A percentile compares a stretch with the other conserved stretches of the same genome.
These are phyloP conservation scores for Candida sp. DNA, from an alignment of 1,139 yeast genomes.

Conservation along the genomic window DNA sequence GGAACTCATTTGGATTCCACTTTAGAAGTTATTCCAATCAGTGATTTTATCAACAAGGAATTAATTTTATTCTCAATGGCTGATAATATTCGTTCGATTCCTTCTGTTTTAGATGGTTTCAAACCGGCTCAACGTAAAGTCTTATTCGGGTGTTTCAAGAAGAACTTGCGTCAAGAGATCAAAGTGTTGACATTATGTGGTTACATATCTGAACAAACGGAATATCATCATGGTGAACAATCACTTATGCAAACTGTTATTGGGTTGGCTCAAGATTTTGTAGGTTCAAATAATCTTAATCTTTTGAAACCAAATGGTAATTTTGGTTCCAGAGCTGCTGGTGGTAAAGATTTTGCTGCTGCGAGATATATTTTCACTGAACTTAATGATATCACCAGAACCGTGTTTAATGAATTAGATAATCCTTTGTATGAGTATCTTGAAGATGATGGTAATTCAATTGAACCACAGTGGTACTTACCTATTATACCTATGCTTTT, in stretches of 20 bases:
- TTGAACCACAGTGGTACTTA: slow-evolving; percentile 94
- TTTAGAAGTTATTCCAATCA: slow-evolving; percentile 74
- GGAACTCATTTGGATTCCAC: slow-evolving; percentile 94
- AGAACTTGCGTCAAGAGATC: slow-evolving; percentile 72
- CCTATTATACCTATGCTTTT: slow-evolving; percentile 92
- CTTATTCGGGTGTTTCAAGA: slow-evolving; percentile 81
- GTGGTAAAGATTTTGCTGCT: slow-evolving; percentile 99
- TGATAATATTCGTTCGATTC: slow-evolving; percentile 93
- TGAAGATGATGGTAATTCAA: slow-evolving; percentile 91
- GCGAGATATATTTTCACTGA: slow-evolving; percentile 96
- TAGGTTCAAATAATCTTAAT: slow-evolving; percentile 90
- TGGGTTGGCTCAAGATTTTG: slow-evolving; percentile 92
- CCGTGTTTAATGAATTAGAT: slow-evolving; percentile 76
- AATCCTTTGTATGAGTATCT: slow-evolving; percentile 74
- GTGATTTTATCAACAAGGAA: slow-evolving; percentile 94
- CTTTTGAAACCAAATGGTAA: slow-evolving; percentile 89
- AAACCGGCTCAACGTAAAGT: slow-evolving; percentile 98
- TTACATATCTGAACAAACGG: slow-evolving; percentile 84
- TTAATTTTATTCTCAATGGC: slow-evolving; percentile 95
- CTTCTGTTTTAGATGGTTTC: slow-evolving; percentile 90
- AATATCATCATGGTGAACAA: slow-evolving; percentile 94
- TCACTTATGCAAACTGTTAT: slow-evolving; percentile 87
- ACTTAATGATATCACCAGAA: slow-evolving; percentile 69
- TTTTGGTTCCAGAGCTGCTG: slow-evolving; percentile 95
- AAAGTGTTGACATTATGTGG: slow-evolving; percentile 94